These are phyloP conservation scores for Marsdenia floribunda DNA, from an alignment of 257 asterid genomes.

Conservation along the genomic window DNA sequence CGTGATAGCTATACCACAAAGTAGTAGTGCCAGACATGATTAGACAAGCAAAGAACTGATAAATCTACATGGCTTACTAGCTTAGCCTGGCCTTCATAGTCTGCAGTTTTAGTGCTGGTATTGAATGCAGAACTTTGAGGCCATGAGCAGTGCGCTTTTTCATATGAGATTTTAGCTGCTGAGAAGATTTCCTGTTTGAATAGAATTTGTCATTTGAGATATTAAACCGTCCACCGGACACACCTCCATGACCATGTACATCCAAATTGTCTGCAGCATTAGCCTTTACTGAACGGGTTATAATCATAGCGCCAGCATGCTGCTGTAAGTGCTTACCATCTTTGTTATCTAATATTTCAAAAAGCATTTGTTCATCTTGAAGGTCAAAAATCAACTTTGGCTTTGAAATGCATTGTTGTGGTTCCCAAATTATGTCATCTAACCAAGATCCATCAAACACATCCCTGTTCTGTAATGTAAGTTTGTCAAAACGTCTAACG, in stretches of 20 bases:
- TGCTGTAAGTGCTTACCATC: constrained; percentile 56
- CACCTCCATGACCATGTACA: constrained; percentile 56
- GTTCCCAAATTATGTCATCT: constrained; percentile 82
- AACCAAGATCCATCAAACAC: constrained; percentile 82
- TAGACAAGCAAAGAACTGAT: background rate
- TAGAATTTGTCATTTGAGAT: constrained; percentile 93
- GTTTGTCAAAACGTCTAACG: constrained; percentile 62
- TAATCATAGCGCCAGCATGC: constrained; percentile 96
- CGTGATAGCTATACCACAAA: background rate
- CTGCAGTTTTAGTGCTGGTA: constrained; percentile 91
- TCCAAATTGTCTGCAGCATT: constrained; percentile 56
- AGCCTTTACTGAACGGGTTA: constrained; percentile 51
- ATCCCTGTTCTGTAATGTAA: constrained; percentile 69
- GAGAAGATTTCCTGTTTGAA: constrained; percentile 85
- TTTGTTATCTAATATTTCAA: constrained; percentile 67
- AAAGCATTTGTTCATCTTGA: constrained; percentile 97
- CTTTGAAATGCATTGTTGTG: constrained; percentile 49
- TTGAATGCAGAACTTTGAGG: constrained; percentile 90
- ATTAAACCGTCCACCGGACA: constrained; percentile 70
- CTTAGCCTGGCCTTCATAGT: constrained; percentile 93
- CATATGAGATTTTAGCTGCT: constrained; percentile 86
- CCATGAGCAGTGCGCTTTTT: constrained; percentile 90
- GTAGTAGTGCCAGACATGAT: background rate
- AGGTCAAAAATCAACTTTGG: constrained; percentile 90
- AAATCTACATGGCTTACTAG: constrained; percentile 51